These are phyloP conservation scores for Hymenoscyphus fraxineus DNA, from an alignment of 2,329 filamentous ascomycete genomes.

Conservation along the genomic window DNA sequence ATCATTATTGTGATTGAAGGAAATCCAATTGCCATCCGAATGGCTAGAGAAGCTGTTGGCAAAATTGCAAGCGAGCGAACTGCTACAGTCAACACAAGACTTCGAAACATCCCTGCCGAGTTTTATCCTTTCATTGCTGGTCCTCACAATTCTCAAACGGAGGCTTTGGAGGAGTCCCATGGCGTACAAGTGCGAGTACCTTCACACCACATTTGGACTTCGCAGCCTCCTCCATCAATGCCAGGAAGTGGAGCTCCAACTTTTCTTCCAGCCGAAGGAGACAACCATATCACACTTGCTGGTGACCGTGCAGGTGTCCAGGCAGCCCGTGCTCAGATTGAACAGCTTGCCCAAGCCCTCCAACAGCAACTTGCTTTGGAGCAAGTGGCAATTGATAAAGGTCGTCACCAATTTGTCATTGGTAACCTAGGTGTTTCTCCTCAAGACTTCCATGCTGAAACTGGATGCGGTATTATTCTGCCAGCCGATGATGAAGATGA, in stretches of 20 bases:
- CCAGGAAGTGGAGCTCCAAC: constrained; percentile 59
- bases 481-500: constrained; percentile 73
- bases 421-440: constrained; percentile 75
- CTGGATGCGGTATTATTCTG: constrained; percentile 83
- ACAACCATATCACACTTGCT: constrained; percentile 77
- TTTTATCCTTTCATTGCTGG: constrained; percentile 95
- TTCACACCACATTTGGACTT: constrained; percentile 69
- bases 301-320: constrained; percentile 83
- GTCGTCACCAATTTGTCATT: constrained; percentile 91
- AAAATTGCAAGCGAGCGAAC: constrained; percentile 84
- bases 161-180: constrained; percentile 66
- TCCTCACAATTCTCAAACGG: constrained; percentile 63
- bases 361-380: constrained; percentile 72
- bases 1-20: constrained; percentile 89
- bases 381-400: constrained; percentile 77
- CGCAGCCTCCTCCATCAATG: constrained; percentile 62
- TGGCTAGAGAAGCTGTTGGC: constrained; percentile 78
- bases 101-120: constrained; percentile 82
- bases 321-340: constrained; percentile 74
- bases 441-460: constrained; percentile 84
- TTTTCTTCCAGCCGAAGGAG: constrained; percentile 66
- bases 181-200: constrained; percentile 82
- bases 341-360: constrained; percentile 72
- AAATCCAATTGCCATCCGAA: constrained; percentile 80
- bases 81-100: constrained; percentile 73